Percentiles rank a stretch among this genome's conserved stretches.
phyloP scores from a whole-genome alignment of 139 green algal genomes.

The Tetradesmus obliquus region DNA sequence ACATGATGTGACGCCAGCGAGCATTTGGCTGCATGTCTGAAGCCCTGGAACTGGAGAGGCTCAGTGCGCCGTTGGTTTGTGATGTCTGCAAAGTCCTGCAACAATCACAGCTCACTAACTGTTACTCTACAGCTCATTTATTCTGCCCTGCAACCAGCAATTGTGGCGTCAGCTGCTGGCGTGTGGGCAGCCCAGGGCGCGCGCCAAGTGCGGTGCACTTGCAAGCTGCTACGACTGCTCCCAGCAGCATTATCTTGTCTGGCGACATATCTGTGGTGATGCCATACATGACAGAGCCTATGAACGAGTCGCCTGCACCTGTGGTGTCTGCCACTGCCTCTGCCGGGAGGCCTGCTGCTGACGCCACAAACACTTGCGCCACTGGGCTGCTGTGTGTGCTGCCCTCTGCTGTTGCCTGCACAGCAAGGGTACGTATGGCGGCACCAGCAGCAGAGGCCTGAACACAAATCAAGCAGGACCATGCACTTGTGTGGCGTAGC shows the following conservation, averaged over 20 bases:
- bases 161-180: constrained; percentile 50
- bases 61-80: no score
- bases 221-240: constrained; percentile 78
- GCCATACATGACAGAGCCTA: constrained; percentile 86
- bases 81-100: no score
- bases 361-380: constrained; percentile 29
- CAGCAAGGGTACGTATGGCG: neutral
- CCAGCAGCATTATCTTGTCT: constrained; percentile 66
- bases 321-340: constrained; percentile 89
- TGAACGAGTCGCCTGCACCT: constrained; percentile 96
- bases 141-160: constrained; percentile 53
- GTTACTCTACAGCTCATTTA: neutral
- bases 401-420: neutral
- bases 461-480: neutral
- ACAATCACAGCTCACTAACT: no score
- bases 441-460: neutral
- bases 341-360: constrained; percentile 31
- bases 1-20: no score
- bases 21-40: no score
- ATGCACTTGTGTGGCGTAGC: no score
- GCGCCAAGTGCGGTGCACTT: constrained; percentile 90
- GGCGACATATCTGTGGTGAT: constrained; percentile 66
- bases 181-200: constrained; percentile 76
- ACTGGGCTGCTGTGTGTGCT: neutral
- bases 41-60: no score